Evolutionary conservation across 2,329 filamentous ascomycete genomes (phyloP), one percentile per base, ranked within the genome.

Genomic region (Fusarium sp.): DNA sequence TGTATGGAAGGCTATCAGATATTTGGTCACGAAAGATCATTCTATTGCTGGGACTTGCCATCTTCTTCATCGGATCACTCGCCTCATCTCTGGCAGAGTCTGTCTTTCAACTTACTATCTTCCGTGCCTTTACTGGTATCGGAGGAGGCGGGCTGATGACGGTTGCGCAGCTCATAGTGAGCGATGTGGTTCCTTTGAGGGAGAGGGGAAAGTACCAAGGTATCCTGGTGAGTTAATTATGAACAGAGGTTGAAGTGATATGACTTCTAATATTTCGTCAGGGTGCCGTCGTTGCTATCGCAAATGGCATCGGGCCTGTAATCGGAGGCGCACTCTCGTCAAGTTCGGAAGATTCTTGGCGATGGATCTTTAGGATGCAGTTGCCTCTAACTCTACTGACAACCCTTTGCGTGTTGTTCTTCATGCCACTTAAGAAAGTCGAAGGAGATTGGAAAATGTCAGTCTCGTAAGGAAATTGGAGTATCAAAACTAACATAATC

Each of bases 191-290:
- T 2, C 85, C 90, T 0, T 79, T 93, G 21, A 82, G 90, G 6
- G 87, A 92, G 59, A 81, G 91, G 56, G 91, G 91, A 1, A 85
- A 90, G 18, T 94, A 90, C 85, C 91, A 94, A 75, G 91, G 91
- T 1, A 78, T 81, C 56, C 55, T 84, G 63, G 85, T 80, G 59
- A 57, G 75, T 56, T 4, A 4, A 2, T 1, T 4, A 5, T 10
- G 1, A 6, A 3, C n/a, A 2, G 4, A 2, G 0, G 18, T 23
- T 7, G 7, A 11, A 37, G 2, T 3, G 8, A 3, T 6, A 11
- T 11, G 21, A 5, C 40, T 48, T 18, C 42, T 3, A 11, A 20
- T n/a, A 2, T 17, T 10, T 2, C 3, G 79, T 1, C n/a, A 67
- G 80, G 80, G 84, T 4, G 80, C 83, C 1, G 83, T 86, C 1